Evolutionary conservation across 2,329 filamentous ascomycete genomes (phyloP).

Genomic region (Colletotrichum acutatum): DNA sequence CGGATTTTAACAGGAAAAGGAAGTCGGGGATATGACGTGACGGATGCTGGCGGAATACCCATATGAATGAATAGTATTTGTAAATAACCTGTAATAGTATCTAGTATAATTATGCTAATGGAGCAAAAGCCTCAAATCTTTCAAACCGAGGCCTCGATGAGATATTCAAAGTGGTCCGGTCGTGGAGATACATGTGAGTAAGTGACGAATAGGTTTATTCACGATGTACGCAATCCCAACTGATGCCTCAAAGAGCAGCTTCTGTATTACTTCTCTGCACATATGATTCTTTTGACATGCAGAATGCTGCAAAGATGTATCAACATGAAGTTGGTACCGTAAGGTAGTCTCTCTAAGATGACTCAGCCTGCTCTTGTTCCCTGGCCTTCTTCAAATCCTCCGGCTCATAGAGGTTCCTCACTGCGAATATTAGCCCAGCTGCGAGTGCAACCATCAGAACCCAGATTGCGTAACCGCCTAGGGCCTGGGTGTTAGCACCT

Average conservation of each 20-base stretch:
- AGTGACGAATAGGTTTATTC: background rate
- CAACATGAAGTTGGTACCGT: background rate
- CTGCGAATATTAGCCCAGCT: slow-evolving; percentile 1
- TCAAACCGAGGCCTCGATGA: background rate
- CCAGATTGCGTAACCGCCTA: slow-evolving; percentile 64
- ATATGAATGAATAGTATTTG: background rate
- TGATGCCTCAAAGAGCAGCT: background rate
- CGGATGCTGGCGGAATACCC: background rate
- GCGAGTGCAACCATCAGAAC: background rate
- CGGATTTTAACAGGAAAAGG: slow-evolving; percentile 10
- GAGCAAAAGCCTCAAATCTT: background rate
- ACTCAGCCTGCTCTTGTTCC: background rate
- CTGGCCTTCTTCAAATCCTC: background rate
- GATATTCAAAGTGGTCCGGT: background rate
- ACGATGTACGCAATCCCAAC: background rate
- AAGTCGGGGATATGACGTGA: slow-evolving; percentile 11
- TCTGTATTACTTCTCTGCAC: background rate
- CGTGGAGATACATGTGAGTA: too few relatives aligned
- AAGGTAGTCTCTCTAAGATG: background rate
- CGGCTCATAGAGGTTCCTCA: background rate
- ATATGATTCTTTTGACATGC: background rate
- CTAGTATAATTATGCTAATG: background rate
- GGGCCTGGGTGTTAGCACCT: slow-evolving; percentile 69
- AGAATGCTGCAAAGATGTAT: background rate
- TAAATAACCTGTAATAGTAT: background rate